Base-by-base conservation (phyloP, 345 rosid species). In the Pistacia vera region DNA sequence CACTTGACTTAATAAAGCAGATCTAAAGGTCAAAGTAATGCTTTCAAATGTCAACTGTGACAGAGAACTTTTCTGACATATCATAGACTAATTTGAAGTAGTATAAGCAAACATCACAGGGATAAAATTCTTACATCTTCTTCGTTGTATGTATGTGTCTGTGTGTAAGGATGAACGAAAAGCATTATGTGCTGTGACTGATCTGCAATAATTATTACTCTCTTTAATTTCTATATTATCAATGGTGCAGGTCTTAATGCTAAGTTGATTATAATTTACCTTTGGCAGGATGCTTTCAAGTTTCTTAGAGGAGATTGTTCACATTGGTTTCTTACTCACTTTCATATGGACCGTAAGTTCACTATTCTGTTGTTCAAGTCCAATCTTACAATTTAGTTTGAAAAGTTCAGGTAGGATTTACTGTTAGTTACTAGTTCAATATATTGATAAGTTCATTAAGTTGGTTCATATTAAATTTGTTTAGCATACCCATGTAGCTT, bases 261-360 rank as follows among this genome's bases (percentile, higher is more conserved):
- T 73, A 58, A 67, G 30, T 77, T 81, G 57, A 5, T 41, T 82
- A 36, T 68, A 28, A 70, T 72, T 57, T 76, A 56, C 65, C 14
- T 59, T 79, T 59, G 80, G 86, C 94, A 95, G 99, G 99, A 95
- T 81, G 98, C 99, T 79, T 95, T 95, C 90, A 94, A 85, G 73
- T 90, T 89, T 81, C 96, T 95, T 63, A 86, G 90, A 84, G 90
- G 98, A 35, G 95, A 93, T 75, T 93, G 99, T 78, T 81, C 86
- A 78, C 97, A 95, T 76, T 95, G 98, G 99, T 95, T 95, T 91
- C 97, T 95, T 52, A 89, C 99, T 10, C 99, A 93, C 81, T 95
- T 95, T 80, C 98, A 95, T 82, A 92, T 91, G 83, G 99, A 93
- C 78, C 98, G 99, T 95, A 85, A 89, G 99, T 92, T 79, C 54